Percentiles rank a stretch among this genome's conserved stretches.
phyloP scores from a whole-genome alignment of 2,329 filamentous ascomycete species.

The Colletotrichum viniferum region DNA sequence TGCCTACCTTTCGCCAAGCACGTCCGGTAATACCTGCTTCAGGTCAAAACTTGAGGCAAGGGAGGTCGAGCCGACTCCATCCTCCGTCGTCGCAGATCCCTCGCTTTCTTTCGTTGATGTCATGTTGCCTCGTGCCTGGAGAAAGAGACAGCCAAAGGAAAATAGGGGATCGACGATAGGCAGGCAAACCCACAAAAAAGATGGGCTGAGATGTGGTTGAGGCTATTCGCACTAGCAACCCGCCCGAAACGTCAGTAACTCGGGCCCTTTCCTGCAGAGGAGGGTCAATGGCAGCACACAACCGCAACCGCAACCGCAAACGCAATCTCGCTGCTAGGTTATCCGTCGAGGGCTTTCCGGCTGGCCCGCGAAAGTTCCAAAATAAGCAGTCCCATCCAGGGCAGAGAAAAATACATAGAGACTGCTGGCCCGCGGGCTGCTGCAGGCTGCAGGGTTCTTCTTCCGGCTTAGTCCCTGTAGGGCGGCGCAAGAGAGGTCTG shows the following conservation, averaged over 20 bases:
- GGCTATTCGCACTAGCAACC: conserved; percentile 2
- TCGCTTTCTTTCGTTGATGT: conserved; percentile 2
- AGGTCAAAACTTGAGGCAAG: neutral
- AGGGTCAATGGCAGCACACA: neutral
- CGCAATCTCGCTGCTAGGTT: neutral
- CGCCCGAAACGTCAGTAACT: neutral
- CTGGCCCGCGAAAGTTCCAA: neutral
- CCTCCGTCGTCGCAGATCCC: neutral
- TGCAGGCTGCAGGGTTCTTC: neutral
- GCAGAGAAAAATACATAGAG: neutral
- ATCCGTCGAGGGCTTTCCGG: neutral
- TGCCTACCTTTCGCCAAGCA: neutral
- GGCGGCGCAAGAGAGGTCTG: neutral
- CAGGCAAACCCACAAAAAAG: neutral
- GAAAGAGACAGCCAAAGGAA: neutral
- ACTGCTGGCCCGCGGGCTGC: neutral
- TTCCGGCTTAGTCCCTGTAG: conserved; percentile 8
- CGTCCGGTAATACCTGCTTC: conserved; percentile 13
- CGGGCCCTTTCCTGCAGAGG: neutral
- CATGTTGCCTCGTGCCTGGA: neutral
- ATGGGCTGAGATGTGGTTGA: conserved; percentile 1
- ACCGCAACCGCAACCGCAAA: neutral
- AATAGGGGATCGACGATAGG: neutral
- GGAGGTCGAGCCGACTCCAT: conserved; percentile 3
- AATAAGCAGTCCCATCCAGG: neutral